These are phyloP conservation scores for Tricholoma sp. DNA, from an alignment of 768 basidiomycete species.

Conservation along the genomic window DNA sequence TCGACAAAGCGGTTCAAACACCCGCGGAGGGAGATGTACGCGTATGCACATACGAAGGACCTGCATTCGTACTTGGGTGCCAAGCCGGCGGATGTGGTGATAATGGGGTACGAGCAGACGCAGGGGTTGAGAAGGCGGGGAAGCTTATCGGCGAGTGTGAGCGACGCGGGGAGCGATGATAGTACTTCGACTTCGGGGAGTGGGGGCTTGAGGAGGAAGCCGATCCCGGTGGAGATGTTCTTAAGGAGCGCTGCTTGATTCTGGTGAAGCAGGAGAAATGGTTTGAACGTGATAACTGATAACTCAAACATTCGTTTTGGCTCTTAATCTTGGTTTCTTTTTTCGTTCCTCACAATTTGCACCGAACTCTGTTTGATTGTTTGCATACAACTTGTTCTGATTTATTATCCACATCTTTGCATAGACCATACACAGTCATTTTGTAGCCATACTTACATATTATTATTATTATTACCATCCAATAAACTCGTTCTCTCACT, in stretches of 20 bases:
- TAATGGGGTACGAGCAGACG: constrained; percentile 24
- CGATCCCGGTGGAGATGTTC: constrained; percentile 59
- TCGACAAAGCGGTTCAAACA: constrained; percentile 10
- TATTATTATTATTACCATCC: too few species aligned
- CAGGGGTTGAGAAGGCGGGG: constrained; percentile 27
- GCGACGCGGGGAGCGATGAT: constrained; percentile 36
- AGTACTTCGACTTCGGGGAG: constrained; percentile 38
- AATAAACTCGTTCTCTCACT: too few species aligned
- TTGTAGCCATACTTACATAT: too few species aligned
- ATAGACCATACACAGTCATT: not conserved
- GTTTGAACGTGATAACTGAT: not conserved
- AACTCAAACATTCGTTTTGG: not conserved
- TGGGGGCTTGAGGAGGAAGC: constrained; percentile 51
- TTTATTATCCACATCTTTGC: not conserved
- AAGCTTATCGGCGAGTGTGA: constrained; percentile 28
- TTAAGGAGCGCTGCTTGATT: constrained; percentile 23
- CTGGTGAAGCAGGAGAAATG: not conserved
- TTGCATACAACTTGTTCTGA: too few species aligned
- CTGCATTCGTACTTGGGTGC: not conserved
- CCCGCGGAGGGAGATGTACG: constrained; percentile 1
- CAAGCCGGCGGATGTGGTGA: constrained; percentile 24
- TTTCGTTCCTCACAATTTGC: not conserved
- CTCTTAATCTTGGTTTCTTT: not conserved
- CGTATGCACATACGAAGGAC: constrained; percentile 11
- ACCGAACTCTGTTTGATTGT: too few species aligned